Conservation (phyloP, 2,329 filamentous ascomycete species). For the Alternaria gaisen region DNA sequence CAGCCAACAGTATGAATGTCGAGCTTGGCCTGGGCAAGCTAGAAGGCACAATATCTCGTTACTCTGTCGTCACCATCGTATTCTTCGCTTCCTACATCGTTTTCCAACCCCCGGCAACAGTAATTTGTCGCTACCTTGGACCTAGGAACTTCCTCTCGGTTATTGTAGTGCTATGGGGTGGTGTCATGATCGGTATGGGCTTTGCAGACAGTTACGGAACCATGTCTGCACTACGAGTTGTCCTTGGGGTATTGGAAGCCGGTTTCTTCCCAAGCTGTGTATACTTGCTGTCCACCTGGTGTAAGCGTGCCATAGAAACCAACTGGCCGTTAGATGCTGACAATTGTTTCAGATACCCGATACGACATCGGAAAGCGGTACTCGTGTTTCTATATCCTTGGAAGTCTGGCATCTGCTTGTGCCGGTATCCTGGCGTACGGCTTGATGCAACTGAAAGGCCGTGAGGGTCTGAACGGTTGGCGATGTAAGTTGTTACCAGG, state of each 20-base stretch:
- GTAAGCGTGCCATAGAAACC: background rate
- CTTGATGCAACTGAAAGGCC: slow-evolving; percentile 70
- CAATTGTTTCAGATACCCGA: slow-evolving; percentile 48
- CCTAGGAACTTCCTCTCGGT: slow-evolving; percentile 48
- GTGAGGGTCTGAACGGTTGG: slow-evolving; percentile 57
- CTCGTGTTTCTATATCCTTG: slow-evolving; percentile 73
- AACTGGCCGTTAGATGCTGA: background rate
- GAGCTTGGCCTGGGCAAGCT: slow-evolving; percentile 47
- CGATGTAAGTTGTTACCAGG: slow-evolving; percentile 39
- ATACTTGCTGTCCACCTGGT: slow-evolving; percentile 56
- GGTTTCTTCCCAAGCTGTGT: slow-evolving; percentile 55
- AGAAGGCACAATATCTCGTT: slow-evolving; percentile 42
- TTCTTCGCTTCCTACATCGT: slow-evolving; percentile 57
- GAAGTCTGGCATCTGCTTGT: slow-evolving; percentile 71
- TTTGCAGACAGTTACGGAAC: slow-evolving; percentile 49
- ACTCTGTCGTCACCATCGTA: slow-evolving; percentile 67
- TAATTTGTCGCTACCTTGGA: slow-evolving; percentile 53
- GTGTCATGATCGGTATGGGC: slow-evolving; percentile 57
- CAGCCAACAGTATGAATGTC: slow-evolving; percentile 48
- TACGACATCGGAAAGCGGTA: slow-evolving; percentile 76
- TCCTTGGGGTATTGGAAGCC: slow-evolving; percentile 55
- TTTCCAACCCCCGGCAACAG: slow-evolving; percentile 54
- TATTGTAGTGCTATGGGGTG: slow-evolving; percentile 53
- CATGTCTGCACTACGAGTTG: slow-evolving; percentile 49
- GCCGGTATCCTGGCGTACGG: slow-evolving; percentile 76